A percentile compares a stretch with the other conserved stretches of the same genome.
phyloP scores from a whole-genome alignment of 2,329 filamentous ascomycete genomes.

The Thyridium curvatum region DNA sequence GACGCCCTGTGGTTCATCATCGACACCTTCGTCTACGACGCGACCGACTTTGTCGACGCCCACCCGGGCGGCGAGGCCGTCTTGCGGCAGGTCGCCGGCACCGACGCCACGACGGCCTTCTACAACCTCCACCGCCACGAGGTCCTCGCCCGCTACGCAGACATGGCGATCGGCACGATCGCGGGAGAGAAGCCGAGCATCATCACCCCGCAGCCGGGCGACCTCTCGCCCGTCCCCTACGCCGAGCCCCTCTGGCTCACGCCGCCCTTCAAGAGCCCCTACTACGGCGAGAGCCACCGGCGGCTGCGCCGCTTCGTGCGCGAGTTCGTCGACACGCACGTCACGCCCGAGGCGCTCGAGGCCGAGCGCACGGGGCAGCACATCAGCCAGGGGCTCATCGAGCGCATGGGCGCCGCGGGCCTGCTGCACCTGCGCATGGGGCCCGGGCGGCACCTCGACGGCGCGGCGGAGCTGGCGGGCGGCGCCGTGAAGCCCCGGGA shows the following conservation, averaged over 20 bases:
- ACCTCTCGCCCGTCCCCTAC: constrained; percentile 73
- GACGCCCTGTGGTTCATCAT: constrained; percentile 79
- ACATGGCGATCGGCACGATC: constrained; percentile 69
- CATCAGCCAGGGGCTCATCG: constrained; percentile 67
- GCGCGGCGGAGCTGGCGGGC: constrained; percentile 54
- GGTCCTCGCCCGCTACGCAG: constrained; percentile 73
- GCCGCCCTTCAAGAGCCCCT: constrained; percentile 70
- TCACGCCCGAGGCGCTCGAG: constrained; percentile 68
- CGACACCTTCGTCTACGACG: constrained; percentile 82
- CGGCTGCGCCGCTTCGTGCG: constrained; percentile 63
- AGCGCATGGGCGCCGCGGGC: constrained; percentile 68
- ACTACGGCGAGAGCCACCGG: constrained; percentile 71
- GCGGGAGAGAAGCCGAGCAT: constrained; percentile 70
- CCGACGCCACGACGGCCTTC: constrained; percentile 76
- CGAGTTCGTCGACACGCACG: constrained; percentile 64
- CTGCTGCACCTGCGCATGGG: constrained; percentile 78
- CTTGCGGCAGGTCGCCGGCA: constrained; percentile 71
- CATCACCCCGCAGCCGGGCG: constrained; percentile 61
- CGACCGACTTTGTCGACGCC: constrained; percentile 77
- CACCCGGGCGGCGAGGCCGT: constrained; percentile 80
- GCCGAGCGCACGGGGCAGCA: constrained; percentile 69
- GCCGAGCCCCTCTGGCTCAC: constrained; percentile 80
- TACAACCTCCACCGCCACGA: constrained; percentile 92
- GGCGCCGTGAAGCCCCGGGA: constrained; percentile 70
- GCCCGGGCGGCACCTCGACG: constrained; percentile 75